Conservation (phyloP, 768 basidiomycete genomes). For the Peribolospora kevripleyi region DNA sequence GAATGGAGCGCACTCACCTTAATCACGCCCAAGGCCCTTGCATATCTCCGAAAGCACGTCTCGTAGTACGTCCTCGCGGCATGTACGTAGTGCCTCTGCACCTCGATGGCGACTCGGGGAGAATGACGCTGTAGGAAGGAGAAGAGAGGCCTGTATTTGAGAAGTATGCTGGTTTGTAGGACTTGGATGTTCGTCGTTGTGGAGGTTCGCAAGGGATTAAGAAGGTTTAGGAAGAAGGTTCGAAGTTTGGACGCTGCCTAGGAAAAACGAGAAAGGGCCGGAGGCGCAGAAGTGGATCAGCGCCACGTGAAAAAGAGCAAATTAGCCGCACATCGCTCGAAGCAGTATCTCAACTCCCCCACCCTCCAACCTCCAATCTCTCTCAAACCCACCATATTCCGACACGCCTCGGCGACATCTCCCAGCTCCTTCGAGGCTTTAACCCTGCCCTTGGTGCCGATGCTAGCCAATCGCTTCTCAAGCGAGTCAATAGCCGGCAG, state of each 20-base stretch:
- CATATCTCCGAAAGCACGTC: conserved; percentile 77
- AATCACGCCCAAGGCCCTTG: conserved; percentile 51
- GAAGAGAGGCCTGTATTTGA: conserved; percentile 61
- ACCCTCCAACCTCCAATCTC: not conserved
- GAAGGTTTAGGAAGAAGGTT: conserved; percentile 53
- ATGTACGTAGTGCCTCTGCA: conserved; percentile 63
- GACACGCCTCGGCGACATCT: conserved; percentile 61
- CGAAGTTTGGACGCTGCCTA: conserved; percentile 79
- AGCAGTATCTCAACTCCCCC: no score
- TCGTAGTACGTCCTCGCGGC: conserved; percentile 80
- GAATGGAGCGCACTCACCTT: conserved; percentile 28
- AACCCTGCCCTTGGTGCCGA: conserved; percentile 31
- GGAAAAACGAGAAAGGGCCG: not conserved
- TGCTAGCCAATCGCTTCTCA: conserved; percentile 21
- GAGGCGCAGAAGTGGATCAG: not conserved
- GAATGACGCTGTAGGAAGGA: conserved; percentile 66
- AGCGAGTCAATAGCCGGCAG: conserved; percentile 55
- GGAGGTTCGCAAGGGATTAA: conserved; percentile 56
- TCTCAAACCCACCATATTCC: conserved; percentile 48
- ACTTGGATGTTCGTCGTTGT: conserved; percentile 84
- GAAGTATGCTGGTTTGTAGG: conserved; percentile 59
- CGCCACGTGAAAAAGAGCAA: not conserved
- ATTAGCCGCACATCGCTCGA: no score
- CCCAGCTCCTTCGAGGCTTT: conserved; percentile 58
- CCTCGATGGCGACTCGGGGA: conserved; percentile 52